Conservation (phyloP, 169 alveolate genomes). For the Plasmodium cynomolgi region DNA sequence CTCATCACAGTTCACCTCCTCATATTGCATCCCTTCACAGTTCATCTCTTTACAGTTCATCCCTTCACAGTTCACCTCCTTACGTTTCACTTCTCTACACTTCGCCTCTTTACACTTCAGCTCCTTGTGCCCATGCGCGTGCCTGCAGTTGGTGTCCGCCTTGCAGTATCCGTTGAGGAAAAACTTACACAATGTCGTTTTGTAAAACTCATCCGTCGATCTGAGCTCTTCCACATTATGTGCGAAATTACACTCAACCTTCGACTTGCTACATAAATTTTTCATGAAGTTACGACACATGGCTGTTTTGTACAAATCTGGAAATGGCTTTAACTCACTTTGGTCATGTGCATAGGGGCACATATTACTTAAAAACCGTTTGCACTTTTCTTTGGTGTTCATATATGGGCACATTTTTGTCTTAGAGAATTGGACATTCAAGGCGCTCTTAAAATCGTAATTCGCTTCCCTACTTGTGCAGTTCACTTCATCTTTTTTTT, state of each 20-base stretch:
- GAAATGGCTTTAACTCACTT: conserved; percentile 74
- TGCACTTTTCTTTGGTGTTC: conserved; percentile 76
- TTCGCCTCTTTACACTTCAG: conserved; percentile 15
- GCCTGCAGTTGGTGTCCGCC: conserved; percentile 73
- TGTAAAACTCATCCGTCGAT: conserved; percentile 76
- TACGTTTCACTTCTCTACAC: background rate
- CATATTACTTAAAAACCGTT: conserved; percentile 73
- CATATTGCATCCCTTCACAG: too few relatives aligned
- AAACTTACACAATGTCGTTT: conserved; percentile 72
- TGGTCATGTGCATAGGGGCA: conserved; percentile 76
- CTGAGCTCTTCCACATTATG: conserved; percentile 76
- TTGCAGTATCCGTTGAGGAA: conserved; percentile 73
- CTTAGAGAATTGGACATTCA: conserved; percentile 72
- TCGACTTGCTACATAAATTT: conserved; percentile 63
- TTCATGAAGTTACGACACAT: conserved; percentile 76
- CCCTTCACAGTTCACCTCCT: background rate
- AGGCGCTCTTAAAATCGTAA: conserved; percentile 71
- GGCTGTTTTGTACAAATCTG: conserved; percentile 75
- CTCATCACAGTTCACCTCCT: background rate
- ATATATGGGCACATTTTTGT: conserved; percentile 77
- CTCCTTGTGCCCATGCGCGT: conserved; percentile 75
- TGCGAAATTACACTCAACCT: conserved; percentile 73
- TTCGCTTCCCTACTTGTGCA: conserved; percentile 59
- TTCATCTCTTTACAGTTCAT: too few relatives aligned
- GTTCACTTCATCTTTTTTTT: conserved; percentile 8